These are phyloP conservation scores for Oryza officinalis DNA, from an alignment of 176 grass and related monocot genomes.

Conservation along the genomic window DNA sequence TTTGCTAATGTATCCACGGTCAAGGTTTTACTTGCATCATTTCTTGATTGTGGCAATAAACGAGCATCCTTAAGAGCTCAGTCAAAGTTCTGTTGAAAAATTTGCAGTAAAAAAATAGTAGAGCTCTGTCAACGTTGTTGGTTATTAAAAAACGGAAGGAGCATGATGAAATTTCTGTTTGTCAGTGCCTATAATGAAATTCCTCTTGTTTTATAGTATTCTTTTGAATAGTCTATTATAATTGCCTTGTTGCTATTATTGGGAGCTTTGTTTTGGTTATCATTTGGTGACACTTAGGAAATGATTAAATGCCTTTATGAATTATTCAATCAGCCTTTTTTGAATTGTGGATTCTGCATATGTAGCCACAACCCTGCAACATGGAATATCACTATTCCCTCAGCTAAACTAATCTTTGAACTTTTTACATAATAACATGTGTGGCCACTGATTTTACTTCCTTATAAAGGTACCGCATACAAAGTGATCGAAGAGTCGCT, in stretches of 20 bases:
- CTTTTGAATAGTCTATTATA: neutral
- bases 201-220: neutral
- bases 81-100: neutral
- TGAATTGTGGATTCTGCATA: neutral
- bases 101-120: neutral
- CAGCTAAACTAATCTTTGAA: neutral
- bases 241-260: neutral
- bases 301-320: neutral
- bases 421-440: constrained; percentile 13
- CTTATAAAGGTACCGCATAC: constrained; percentile 77
- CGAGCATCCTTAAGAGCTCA: neutral
- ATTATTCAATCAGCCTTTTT: neutral
- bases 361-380: neutral
- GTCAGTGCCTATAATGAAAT: neutral
- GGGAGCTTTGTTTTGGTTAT: neutral
- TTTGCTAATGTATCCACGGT: neutral
- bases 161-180: neutral
- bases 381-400: neutral
- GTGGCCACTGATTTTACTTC: constrained; percentile 15
- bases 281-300: neutral
- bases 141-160: neutral
- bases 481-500: constrained; percentile 62
- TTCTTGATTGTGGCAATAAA: neutral
- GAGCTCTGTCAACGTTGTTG: neutral
- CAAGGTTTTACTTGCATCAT: constrained; percentile 3